Conservation (phyloP, 2,329 filamentous ascomycete species). For the Keithomyces neogunnii region DNA sequence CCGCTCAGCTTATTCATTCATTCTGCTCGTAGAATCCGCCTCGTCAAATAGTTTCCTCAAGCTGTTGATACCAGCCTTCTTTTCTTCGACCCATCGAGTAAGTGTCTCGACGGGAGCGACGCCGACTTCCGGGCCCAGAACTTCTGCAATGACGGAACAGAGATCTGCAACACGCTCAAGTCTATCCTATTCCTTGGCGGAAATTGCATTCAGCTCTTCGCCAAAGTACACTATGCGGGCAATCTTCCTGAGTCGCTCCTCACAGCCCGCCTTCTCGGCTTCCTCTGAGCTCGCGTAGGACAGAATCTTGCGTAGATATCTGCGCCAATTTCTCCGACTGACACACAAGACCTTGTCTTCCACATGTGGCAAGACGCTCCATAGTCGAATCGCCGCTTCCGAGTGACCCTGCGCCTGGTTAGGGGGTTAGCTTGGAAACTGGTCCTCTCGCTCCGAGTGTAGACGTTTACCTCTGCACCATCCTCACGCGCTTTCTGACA, state of each 20-base stretch:
- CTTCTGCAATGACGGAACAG: constrained; percentile 18
- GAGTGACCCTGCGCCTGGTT: background rate
- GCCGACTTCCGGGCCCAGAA: constrained; percentile 15
- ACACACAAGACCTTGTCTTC: background rate
- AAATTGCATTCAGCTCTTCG: constrained; percentile 19
- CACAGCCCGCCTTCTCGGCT: constrained; percentile 10
- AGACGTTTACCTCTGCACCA: no score
- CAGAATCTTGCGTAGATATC: constrained; percentile 15
- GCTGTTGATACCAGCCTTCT: constrained; percentile 16
- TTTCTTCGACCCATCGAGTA: constrained; percentile 16
- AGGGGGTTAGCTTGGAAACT: background rate
- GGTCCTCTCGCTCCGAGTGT: no score
- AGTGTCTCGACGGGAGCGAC: constrained; percentile 4
- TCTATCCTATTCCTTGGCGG: constrained; percentile 15
- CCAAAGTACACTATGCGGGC: constrained; percentile 16
- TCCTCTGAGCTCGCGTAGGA: constrained; percentile 8
- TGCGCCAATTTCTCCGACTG: constrained; percentile 8
- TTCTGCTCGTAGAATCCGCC: background rate
- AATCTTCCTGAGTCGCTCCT: constrained; percentile 14
- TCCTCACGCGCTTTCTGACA: no score
- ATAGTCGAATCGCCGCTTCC: background rate
- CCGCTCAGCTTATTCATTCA: background rate
- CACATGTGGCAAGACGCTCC: background rate
- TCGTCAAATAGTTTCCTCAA: constrained; percentile 13
- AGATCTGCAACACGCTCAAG: constrained; percentile 16